Evolutionary conservation across 768 basidiomycete genomes (phyloP), one percentile per base, ranked within the genome.

Genomic region (Boletus coccyginus): DNA sequence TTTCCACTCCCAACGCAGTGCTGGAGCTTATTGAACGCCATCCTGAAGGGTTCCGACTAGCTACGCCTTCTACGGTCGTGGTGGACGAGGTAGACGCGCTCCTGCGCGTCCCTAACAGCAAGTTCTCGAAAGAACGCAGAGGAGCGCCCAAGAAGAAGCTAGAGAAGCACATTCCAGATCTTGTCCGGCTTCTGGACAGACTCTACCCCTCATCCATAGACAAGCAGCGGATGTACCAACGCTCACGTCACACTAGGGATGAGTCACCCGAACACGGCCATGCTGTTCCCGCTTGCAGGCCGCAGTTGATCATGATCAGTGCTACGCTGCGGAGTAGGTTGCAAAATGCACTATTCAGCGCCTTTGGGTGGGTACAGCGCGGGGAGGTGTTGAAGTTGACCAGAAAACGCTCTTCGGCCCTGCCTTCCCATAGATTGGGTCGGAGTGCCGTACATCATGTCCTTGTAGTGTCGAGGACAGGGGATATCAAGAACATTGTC

Each of bases 11-110:
- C 7, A 83, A 86, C 58, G 87, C 86, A 7, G 58, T 88, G 6
- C 64, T 82, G 62, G 88, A 88, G 46, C 74, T 84, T 31, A 74
- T 81, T 27, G 68, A 77, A 40, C 64, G 69, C 51, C 78, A 82
- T 45, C 62, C 75, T 1, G 62, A 72, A 19, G 76, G 73, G 14
- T 67, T 89, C 19, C 75, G 76, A 51, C 57, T 88, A 46, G 62
- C 68, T 7, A 71, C 69, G 47, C 70, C 88, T 50, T 79, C 79
- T 14, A 80, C 78, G 2, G 77, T 92, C 46, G 83, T 85, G 36
- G 83, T 91, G 52, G 90, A 92, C 60, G 90, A 92, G 66, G 85
- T 83, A 46, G 90, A 92, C 64, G 87, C 85, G 67, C 73, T 91
- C 40, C 74, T 92, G 52, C 81, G 81, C 56, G 70, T 78, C 7